A percentile compares a stretch with the other conserved stretches of the same genome.
Evolutionary conservation across 306 rosid genomes (phyloP).

Genomic region (Spatholobus suberectus): DNA sequence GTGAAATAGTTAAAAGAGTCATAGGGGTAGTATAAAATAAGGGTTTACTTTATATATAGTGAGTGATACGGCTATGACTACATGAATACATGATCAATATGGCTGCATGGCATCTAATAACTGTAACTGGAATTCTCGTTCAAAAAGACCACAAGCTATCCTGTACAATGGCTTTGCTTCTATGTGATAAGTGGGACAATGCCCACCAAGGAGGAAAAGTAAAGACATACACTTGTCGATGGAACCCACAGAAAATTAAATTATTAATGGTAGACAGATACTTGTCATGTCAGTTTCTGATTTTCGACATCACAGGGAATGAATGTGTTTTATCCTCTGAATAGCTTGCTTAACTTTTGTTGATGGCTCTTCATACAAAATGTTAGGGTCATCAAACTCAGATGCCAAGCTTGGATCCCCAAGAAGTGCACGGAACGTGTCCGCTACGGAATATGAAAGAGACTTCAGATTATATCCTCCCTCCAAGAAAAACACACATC

Average conservation of each 20-base stretch:
- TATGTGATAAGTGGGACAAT: constrained; percentile 29
- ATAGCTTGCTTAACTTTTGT: constrained; percentile 66
- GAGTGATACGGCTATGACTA: background rate
- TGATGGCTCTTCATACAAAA: constrained; percentile 83
- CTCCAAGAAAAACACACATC: constrained; percentile 84
- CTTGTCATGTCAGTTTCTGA: constrained; percentile 35
- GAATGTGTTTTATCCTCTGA: constrained; percentile 65
- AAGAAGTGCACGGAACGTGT: constrained; percentile 86
- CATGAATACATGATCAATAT: constrained; percentile 5
- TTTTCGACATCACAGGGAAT: constrained; percentile 54
- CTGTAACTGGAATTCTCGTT: constrained; percentile 3
- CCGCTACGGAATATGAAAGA: constrained; percentile 79
- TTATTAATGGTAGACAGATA: constrained; percentile 6
- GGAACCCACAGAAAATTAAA: constrained; percentile 30
- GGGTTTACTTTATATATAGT: background rate
- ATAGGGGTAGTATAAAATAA: too few species aligned
- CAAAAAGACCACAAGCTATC: constrained; percentile 24
- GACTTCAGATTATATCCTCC: constrained; percentile 93
- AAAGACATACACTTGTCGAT: constrained; percentile 8
- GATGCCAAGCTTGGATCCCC: constrained; percentile 82
- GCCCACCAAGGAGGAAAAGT: background rate
- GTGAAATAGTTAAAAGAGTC: too few species aligned
- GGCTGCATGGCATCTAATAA: background rate
- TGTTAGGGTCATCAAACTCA: constrained; percentile 75
- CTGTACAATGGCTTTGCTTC: constrained; percentile 30